Base-by-base conservation (phyloP, 1,284 basidiomycete genomes). In the Gymnopus androsaceus region DNA sequence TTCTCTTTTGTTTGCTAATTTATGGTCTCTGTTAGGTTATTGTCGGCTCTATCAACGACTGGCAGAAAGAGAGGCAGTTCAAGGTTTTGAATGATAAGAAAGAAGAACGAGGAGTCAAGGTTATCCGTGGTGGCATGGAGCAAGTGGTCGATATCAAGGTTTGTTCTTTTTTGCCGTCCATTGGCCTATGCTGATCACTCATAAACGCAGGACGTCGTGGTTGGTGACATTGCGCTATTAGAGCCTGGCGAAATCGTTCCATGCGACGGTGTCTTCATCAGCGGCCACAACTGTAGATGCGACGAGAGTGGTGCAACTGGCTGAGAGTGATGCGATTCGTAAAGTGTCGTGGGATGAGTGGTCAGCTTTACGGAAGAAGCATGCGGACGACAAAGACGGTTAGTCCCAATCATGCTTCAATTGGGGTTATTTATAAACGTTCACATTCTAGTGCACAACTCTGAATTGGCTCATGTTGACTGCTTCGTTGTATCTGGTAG, bases 1-100 rank as follows among this genome's bases (percentile, higher is more conserved):
- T 33, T 25, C 37, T 28, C 51, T n/a, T 58, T 45, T 41, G 21
- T 28, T 53, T 46, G 21, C 50, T 36, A 49, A 57, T 9, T 48
- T 46, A 37, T 50, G 56, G 36, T 63, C 53, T 15, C 44, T 51
- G 21, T 23, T 54, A 88, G 86, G 86, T 96, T 59, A 72, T 93
- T 40, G 92, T 95, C 50, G 94, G 93, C 36, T 92, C 92, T 23
- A 60, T 95, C 36, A 95, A 94, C 67, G 94, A 95, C 69, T 99
- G 92, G 87, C 95, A 98, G 72, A 98, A 99, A 75, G 96, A 99
- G 70, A 86, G 87, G 6, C 96, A 99, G 74, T 98, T 99, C 77
- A 88, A 91, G 66, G 79, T 79, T 36, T 82, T 99, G 52, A 98
- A 98, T 68, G 92, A 92, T 62, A 92, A 97, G 75, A 97, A 97